Conservation (phyloP, 768 basidiomycete genomes). For the Leccinum variicolor region DNA sequence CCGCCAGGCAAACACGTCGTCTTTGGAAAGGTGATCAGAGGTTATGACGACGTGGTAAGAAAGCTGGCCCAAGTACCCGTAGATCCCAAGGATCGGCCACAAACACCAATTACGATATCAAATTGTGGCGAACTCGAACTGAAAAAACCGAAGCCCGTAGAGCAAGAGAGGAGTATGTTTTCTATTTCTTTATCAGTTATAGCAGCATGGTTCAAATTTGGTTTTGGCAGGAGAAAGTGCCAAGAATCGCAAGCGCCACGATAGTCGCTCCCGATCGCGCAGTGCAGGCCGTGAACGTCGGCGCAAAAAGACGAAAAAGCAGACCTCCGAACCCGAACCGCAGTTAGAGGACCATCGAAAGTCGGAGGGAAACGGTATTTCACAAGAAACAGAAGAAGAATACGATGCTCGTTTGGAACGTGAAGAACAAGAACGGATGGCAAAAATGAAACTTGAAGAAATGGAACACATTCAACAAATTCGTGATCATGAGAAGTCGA, state of each 20-base stretch:
- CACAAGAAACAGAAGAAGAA: constrained; percentile 65
- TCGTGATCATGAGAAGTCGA: constrained; percentile 27
- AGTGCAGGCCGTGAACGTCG: constrained; percentile 27
- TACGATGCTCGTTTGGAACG: constrained; percentile 67
- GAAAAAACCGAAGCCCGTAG: constrained; percentile 29
- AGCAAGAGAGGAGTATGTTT: constrained; percentile 15
- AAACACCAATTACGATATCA: constrained; percentile 59
- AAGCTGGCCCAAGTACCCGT: constrained; percentile 62
- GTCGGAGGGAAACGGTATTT: constrained; percentile 5
- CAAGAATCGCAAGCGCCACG: constrained; percentile 20
- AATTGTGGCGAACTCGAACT: constrained; percentile 87
- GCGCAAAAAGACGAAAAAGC: constrained; percentile 27
- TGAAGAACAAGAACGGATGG: constrained; percentile 60
- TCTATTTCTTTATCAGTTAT: not conserved
- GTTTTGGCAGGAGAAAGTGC: constrained; percentile 5
- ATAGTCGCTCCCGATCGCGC: constrained; percentile 24
- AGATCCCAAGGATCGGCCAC: constrained; percentile 74
- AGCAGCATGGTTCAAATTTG: not conserved
- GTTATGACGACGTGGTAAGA: constrained; percentile 56
- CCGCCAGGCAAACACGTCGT: constrained; percentile 56
- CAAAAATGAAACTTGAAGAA: constrained; percentile 43
- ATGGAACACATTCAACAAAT: constrained; percentile 46
- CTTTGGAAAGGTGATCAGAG: constrained; percentile 54
- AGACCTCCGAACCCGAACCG: constrained; percentile 1
- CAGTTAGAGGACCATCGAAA: constrained; percentile 7